A percentile compares a stretch with the other conserved stretches of the same genome.
Evolutionary conservation across 495 filamentous ascomycete species (phyloP).

Genomic region (Zalerion maritima): DNA sequence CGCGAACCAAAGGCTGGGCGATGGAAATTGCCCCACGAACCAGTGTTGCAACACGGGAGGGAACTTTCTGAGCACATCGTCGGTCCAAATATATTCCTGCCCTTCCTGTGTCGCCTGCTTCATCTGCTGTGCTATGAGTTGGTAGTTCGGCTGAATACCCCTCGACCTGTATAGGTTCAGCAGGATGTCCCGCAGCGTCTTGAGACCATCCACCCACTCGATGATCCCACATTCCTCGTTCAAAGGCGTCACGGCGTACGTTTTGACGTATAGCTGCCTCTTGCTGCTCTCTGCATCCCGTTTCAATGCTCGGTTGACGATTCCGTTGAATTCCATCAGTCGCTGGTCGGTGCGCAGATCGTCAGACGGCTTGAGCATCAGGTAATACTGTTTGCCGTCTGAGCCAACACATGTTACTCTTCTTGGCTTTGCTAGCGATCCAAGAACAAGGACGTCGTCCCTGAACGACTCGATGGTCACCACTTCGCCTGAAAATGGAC

Average conservation of each 20-base stretch:
- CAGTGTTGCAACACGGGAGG: constrained; percentile 78
- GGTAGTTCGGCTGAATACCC: constrained; percentile 40
- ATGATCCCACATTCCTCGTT: constrained; percentile 97
- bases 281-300: constrained; percentile 79
- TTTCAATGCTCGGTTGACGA: constrained; percentile 91
- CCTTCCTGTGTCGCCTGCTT: constrained; percentile 24
- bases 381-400: constrained; percentile 73
- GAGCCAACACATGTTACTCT: constrained; percentile 80
- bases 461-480: constrained; percentile 46
- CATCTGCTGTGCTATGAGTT: constrained; percentile 28
- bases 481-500: constrained; percentile 57
- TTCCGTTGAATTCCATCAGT: constrained; percentile 96
- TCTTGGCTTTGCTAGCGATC: constrained; percentile 81
- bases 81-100: constrained; percentile 51
- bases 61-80: constrained; percentile 50
- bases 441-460: constrained; percentile 78
- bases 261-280: constrained; percentile 74
- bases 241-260: constrained; percentile 87
- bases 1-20: constrained; percentile 80
- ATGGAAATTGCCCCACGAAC: constrained; percentile 91
- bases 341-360: constrained; percentile 94
- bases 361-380: constrained; percentile 95
- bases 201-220: constrained; percentile 97
- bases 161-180: constrained; percentile 60
- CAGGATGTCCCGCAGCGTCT: constrained; percentile 84